Conservation (phyloP, 345 rosid species). For the Salix dunnii region DNA sequence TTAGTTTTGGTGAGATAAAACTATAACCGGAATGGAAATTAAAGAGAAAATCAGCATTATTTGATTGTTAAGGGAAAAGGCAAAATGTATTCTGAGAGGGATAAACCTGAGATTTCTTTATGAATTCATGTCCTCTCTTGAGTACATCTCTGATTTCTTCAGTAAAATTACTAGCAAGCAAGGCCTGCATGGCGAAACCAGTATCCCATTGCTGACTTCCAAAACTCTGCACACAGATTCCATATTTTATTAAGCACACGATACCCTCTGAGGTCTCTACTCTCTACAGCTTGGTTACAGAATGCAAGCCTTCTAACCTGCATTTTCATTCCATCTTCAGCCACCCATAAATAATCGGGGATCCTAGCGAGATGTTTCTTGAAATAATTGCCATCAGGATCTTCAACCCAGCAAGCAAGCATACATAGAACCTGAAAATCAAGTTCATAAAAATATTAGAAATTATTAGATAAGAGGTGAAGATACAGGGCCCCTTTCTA, state of each 20-base stretch:
- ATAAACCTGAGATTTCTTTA: constrained; percentile 72
- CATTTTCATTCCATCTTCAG: constrained; percentile 96
- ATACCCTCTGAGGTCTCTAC: too few species aligned
- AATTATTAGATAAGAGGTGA: neutral
- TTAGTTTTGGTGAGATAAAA: too few species aligned
- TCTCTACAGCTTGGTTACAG: neutral
- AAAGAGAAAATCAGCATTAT: too few species aligned
- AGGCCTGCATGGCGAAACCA: constrained; percentile 66
- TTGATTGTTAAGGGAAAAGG: too few species aligned
- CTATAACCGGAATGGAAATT: too few species aligned
- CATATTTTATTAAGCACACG: too few species aligned
- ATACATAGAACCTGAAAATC: constrained; percentile 25
- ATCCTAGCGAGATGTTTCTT: constrained; percentile 79
- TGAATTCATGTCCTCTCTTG: constrained; percentile 64
- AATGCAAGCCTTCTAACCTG: constrained; percentile 33
- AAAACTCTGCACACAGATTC: constrained; percentile 43
- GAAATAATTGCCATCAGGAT: constrained; percentile 44
- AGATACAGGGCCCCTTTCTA: neutral
- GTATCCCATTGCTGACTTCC: constrained; percentile 88
- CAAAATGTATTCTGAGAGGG: neutral
- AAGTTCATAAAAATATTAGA: neutral
- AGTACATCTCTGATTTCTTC: constrained; percentile 56
- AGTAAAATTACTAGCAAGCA: constrained; percentile 53
- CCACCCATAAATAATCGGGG: constrained; percentile 79
- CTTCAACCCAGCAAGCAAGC: constrained; percentile 45